These are phyloP conservation scores for Xylaria bambusicola DNA, from an alignment of 495 filamentous ascomycete species.

Conservation along the genomic window DNA sequence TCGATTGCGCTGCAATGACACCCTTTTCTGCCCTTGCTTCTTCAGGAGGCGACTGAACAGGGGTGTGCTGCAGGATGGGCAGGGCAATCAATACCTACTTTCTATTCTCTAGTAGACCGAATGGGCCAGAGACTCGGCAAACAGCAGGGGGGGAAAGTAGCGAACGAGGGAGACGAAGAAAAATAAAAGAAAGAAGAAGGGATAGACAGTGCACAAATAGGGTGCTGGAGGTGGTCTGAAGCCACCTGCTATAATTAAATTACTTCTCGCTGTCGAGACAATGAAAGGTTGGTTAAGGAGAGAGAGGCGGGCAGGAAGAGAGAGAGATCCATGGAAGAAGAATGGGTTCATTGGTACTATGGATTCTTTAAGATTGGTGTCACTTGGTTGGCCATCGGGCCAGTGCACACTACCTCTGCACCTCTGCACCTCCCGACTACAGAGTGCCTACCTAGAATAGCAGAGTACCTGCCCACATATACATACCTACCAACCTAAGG, in stretches of 20 bases:
- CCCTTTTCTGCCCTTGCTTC: constrained; percentile 21
- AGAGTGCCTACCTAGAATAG: too few species aligned
- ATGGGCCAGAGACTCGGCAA: too few species aligned
- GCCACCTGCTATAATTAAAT: neutral
- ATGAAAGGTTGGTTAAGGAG: neutral
- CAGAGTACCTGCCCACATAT: too few species aligned
- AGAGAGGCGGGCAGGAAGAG: constrained; percentile 4
- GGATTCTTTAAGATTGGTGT: constrained; percentile 2
- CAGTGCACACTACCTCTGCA: neutral
- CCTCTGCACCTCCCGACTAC: neutral
- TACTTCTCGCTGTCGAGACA: neutral
- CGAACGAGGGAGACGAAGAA: neutral
- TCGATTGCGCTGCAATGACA: constrained; percentile 25
- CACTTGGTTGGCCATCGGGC: neutral
- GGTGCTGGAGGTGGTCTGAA: neutral
- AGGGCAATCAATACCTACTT: constrained; percentile 8
- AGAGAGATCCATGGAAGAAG: too few species aligned
- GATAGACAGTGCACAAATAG: constrained; percentile 3
- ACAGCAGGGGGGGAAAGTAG: neutral
- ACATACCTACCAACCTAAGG: neutral
- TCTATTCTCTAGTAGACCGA: neutral
- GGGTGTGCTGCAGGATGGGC: constrained; percentile 12
- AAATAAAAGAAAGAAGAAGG: constrained; percentile 1
- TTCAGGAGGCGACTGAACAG: constrained; percentile 23
- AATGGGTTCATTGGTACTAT: neutral